Percentiles rank a stretch among this genome's conserved stretches.
phyloP scores from a whole-genome alignment of 140 eudicot genomes.

The Stevia rebaudiana region DNA sequence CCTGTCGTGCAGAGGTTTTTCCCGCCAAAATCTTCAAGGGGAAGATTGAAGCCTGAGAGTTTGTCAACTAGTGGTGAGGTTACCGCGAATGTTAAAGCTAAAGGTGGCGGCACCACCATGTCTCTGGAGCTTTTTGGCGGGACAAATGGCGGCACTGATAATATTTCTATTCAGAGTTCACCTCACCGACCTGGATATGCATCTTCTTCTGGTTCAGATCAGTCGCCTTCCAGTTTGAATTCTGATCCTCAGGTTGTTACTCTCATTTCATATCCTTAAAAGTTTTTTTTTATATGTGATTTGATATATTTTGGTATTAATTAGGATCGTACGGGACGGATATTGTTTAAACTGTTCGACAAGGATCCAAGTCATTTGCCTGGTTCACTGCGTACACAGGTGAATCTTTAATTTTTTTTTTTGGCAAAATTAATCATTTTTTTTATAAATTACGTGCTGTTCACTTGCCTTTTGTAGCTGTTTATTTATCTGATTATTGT shows the following conservation, averaged over 20 bases:
- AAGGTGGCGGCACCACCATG: slow-evolving; percentile 30
- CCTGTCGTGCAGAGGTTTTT: slow-evolving; percentile 67
- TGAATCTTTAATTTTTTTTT: slow-evolving; percentile 14
- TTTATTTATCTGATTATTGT: background rate
- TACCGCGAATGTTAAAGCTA: slow-evolving; percentile 40
- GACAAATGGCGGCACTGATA: slow-evolving; percentile 30
- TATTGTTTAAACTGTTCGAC: slow-evolving; percentile 76
- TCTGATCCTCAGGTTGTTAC: slow-evolving; percentile 76
- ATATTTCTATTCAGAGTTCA: slow-evolving; percentile 50
- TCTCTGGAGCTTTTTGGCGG: slow-evolving; percentile 82
- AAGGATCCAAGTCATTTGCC: slow-evolving; percentile 97
- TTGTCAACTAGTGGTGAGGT: slow-evolving; percentile 42
- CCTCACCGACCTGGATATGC: slow-evolving; percentile 69
- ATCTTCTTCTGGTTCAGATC: slow-evolving; percentile 84
- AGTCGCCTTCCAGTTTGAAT: slow-evolving; percentile 77
- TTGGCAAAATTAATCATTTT: background rate
- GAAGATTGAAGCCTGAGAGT: slow-evolving; percentile 44
- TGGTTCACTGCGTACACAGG: slow-evolving; percentile 70
- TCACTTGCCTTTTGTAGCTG: background rate
- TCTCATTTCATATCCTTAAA: background rate
- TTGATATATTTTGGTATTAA: background rate
- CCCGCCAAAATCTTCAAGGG: slow-evolving; percentile 53
- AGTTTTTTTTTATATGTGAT: background rate
- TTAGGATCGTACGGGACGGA: slow-evolving; percentile 86
- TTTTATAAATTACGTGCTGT: background rate